phyloP scores from a whole-genome alignment of 2,329 filamentous ascomycete genomes.

The Fusarium pininemorale region DNA sequence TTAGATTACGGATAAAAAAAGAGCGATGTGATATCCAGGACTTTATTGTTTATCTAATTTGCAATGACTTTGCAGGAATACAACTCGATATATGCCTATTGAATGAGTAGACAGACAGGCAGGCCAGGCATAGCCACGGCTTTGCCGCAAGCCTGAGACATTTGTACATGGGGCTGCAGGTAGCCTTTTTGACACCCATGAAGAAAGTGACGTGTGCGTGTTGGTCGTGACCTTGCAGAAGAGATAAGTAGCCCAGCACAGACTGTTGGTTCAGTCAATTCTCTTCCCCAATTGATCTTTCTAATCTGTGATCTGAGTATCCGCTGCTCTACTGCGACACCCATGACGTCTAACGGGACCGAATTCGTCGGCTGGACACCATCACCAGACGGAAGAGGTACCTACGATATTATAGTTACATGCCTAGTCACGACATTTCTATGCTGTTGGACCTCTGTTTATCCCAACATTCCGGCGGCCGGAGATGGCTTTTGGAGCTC shows the following conservation, averaged over 20 bases:
- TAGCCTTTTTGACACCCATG: not conserved
- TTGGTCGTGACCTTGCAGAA: not conserved
- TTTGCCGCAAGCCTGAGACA: not conserved
- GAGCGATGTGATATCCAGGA: too few species aligned
- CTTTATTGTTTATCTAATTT: too few species aligned
- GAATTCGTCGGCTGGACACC: slow-evolving; percentile 12
- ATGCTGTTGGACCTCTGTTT: slow-evolving; percentile 22
- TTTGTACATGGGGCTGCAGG: not conserved
- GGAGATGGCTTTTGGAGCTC: not conserved
- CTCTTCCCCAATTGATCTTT: not conserved
- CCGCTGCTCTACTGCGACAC: not conserved
- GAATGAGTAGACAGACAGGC: too few species aligned
- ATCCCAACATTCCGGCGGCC: slow-evolving; percentile 5
- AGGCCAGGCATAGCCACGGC: not conserved
- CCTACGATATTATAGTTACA: slow-evolving; percentile 18
- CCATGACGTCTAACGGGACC: not conserved
- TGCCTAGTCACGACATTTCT: slow-evolving; percentile 15
- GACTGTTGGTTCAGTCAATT: not conserved
- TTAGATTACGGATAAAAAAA: too few species aligned
- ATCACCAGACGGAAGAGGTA: slow-evolving; percentile 16
- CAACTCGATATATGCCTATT: too few species aligned
- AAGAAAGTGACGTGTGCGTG: not conserved
- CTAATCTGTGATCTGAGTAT: not conserved
- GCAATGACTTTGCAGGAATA: too few species aligned
- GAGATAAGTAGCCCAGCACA: not conserved